These are phyloP conservation scores for Vanrija pseudolonga DNA, from an alignment of 1,284 basidiomycete genomes.

Conservation along the genomic window DNA sequence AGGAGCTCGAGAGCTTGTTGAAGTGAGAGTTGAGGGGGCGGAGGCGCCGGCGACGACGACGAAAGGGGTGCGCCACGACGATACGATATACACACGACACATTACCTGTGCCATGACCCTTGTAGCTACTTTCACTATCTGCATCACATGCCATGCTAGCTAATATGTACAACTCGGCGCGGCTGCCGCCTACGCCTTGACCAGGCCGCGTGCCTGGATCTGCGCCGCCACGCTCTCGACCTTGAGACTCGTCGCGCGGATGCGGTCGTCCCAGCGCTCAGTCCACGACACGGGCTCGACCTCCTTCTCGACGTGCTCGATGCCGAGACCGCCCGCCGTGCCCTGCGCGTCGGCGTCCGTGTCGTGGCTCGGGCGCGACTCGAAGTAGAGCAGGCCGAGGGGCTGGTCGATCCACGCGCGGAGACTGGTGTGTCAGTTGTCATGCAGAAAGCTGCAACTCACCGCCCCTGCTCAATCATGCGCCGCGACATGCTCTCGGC, in stretches of 20 bases:
- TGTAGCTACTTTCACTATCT: too few species aligned
- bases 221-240: conserved; percentile 48
- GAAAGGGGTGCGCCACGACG: too few species aligned
- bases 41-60: too few species aligned
- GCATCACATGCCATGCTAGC: too few species aligned
- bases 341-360: conserved; percentile 80
- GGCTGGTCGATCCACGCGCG: conserved; percentile 92
- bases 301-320: conserved; percentile 64
- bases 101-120: too few species aligned
- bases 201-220: too few species aligned
- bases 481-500: conserved; percentile 85
- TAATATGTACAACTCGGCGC: too few species aligned
- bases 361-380: conserved; percentile 56
- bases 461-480: conserved; percentile 93
- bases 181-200: too few species aligned
- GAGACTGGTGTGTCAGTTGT: conserved; percentile 47
- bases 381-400: conserved; percentile 85
- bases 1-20: too few species aligned
- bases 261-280: conserved; percentile 87
- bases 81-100: too few species aligned
- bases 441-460: conserved; percentile 8
- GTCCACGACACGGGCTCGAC: conserved; percentile 82
- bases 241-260: conserved; percentile 75
- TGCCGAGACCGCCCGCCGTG: conserved; percentile 81
- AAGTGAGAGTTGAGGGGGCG: too few species aligned